phyloP scores from a whole-genome alignment of 1,284 basidiomycete genomes.

The Ustilago xerochloae region DNA sequence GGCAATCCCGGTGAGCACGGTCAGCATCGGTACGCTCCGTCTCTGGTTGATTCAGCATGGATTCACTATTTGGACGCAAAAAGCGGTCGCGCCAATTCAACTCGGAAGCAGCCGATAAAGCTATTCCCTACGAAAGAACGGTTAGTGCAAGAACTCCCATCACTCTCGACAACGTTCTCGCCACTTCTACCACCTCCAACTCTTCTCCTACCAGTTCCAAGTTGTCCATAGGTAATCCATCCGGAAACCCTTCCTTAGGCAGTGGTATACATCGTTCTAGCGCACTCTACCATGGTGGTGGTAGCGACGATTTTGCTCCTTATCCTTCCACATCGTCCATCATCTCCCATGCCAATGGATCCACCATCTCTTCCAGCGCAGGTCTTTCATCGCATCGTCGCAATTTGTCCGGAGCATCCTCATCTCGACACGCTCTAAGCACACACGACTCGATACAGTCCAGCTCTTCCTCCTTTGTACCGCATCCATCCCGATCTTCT shows the following conservation, averaged over 20 bases:
- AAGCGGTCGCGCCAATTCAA: constrained; percentile 54
- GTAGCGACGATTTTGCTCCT: constrained; percentile 19
- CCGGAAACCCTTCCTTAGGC: constrained; percentile 40
- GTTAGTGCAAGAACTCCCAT: constrained; percentile 40
- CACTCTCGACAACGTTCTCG: constrained; percentile 25
- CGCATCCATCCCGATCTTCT: constrained; percentile 31
- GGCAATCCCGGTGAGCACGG: not conserved
- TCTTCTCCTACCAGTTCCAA: constrained; percentile 31
- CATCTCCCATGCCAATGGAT: constrained; percentile 35
- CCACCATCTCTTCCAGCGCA: constrained; percentile 27
- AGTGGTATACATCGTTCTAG: constrained; percentile 40
- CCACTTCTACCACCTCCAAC: constrained; percentile 13
- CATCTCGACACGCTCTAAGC: constrained; percentile 25
- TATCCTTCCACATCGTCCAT: constrained; percentile 33
- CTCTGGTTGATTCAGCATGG: constrained; percentile 20
- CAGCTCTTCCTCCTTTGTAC: constrained; percentile 17
- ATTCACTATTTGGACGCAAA: constrained; percentile 53
- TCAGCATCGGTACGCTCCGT: not conserved
- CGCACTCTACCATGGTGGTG: constrained; percentile 24
- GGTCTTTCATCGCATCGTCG: constrained; percentile 36
- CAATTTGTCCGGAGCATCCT: constrained; percentile 29
- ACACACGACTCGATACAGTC: constrained; percentile 44
- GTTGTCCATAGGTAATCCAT: constrained; percentile 41
- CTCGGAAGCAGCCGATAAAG: constrained; percentile 50
- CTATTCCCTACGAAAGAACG: constrained; percentile 54